Conservation (phyloP, 2,329 filamentous ascomycete species). For the Fusarium albosuccineum region DNA sequence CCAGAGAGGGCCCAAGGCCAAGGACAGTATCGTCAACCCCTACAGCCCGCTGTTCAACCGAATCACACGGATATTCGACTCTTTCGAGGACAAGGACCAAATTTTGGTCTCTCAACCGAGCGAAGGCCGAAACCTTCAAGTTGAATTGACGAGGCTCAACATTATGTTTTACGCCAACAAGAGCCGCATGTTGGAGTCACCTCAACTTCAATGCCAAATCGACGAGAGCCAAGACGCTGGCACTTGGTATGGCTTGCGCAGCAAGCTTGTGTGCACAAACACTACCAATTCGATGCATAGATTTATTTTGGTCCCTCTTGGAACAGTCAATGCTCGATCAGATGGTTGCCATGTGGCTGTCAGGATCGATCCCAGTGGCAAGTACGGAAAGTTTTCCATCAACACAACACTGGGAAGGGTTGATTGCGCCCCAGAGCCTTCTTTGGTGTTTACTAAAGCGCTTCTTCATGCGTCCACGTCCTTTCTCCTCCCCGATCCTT, state of each 20-base stretch:
- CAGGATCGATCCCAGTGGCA: constrained; percentile 49
- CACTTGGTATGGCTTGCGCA: constrained; percentile 70
- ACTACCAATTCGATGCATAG: constrained; percentile 55
- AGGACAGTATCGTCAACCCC: constrained; percentile 36
- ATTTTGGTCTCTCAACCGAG: constrained; percentile 40
- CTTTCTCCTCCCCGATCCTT: constrained; percentile 65
- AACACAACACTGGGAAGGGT: constrained; percentile 67
- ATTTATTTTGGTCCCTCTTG: constrained; percentile 67
- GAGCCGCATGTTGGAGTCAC: constrained; percentile 58
- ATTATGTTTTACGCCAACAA: constrained; percentile 65
- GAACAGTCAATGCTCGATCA: constrained; percentile 38
- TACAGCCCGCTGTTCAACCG: constrained; percentile 42
- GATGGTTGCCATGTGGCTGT: constrained; percentile 40
- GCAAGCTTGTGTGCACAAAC: constrained; percentile 71
- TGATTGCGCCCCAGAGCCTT: constrained; percentile 68
- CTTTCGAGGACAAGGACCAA: constrained; percentile 31
- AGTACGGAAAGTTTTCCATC: constrained; percentile 65
- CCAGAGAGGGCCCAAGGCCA: neutral
- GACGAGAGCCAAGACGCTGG: constrained; percentile 70
- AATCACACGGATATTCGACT: constrained; percentile 37
- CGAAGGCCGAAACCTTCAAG: constrained; percentile 47
- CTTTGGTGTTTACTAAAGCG: constrained; percentile 67
- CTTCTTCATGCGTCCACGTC: constrained; percentile 72
- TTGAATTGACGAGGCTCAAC: constrained; percentile 66
- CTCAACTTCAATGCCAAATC: constrained; percentile 64